Percentiles rank a stretch among this genome's conserved stretches.
These are phyloP conservation scores for Kodamaea lidongshanica DNA, from an alignment of 805 yeast genomes.

Conservation along the genomic window DNA sequence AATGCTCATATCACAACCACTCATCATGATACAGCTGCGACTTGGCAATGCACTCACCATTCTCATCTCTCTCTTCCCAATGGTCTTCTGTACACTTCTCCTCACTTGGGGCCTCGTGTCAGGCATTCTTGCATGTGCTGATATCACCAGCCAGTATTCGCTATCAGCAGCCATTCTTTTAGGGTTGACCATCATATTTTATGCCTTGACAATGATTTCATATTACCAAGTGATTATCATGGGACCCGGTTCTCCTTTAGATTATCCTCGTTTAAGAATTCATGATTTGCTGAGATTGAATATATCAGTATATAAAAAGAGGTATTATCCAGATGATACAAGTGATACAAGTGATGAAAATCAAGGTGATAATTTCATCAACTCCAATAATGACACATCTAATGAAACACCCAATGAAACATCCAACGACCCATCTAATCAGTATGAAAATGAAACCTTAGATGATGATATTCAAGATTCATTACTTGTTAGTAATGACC, in stretches of 20 bases:
- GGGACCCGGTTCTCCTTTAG: constrained; percentile 66
- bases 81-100: constrained; percentile 35
- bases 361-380: no score
- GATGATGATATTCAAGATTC: no score
- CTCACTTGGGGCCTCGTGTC: constrained; percentile 48
- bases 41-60: constrained; percentile 2
- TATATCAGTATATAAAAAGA: constrained; percentile 2
- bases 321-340: no score
- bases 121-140: constrained; percentile 36
- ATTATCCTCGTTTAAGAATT: constrained; percentile 41
- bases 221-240: constrained; percentile 46
- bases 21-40: constrained; percentile 8
- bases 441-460: no score
- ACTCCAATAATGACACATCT: no score
- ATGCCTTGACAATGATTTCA: constrained; percentile 37
- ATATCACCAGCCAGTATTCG: constrained; percentile 10
- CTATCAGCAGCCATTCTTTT: constrained; percentile 15
- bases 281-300: constrained; percentile 11
- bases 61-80: constrained; percentile 41
- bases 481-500: no score
- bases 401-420: constrained; percentile 4
- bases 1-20: constrained; percentile 7
- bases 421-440: no score
- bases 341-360: no score
- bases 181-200: constrained; percentile 23